Percentiles rank a stretch among this genome's conserved stretches.
Conservation (phyloP, 2,329 filamentous ascomycete species). For the Stemphylium beticola region DNA sequence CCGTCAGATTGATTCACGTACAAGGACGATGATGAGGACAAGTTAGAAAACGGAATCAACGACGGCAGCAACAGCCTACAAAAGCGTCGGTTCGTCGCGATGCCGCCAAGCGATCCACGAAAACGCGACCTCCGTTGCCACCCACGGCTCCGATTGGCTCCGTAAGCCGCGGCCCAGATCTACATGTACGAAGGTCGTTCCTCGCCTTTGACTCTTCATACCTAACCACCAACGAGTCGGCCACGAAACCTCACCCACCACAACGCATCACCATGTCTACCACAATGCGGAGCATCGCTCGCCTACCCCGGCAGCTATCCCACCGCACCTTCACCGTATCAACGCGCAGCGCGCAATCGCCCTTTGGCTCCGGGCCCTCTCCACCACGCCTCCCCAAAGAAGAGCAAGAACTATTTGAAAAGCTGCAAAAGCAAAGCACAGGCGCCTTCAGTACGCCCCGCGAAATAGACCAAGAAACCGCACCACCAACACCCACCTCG, state of each 20-base stretch:
- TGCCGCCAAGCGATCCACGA: background rate
- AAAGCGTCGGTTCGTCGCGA: background rate
- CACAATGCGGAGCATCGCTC: conserved; percentile 26
- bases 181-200: conserved; percentile 7
- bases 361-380: conserved; percentile 61
- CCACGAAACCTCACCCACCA: background rate
- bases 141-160: conserved; percentile 30
- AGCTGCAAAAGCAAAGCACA: conserved; percentile 78
- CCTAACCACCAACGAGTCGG: conserved; percentile 3
- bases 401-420: conserved; percentile 89
- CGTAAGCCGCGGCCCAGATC: conserved; percentile 16
- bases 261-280: background rate
- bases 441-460: conserved; percentile 75
- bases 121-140: conserved; percentile 24
- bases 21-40: no score
- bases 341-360: conserved; percentile 15
- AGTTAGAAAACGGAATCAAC: no score
- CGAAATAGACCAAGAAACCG: conserved; percentile 27
- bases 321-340: conserved; percentile 26
- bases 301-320: conserved; percentile 37
- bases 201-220: conserved; percentile 1
- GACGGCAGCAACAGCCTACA: background rate
- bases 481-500: conserved; percentile 45
- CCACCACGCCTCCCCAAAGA: conserved; percentile 87
- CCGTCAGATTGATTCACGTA: no score